Base-by-base conservation (phyloP, 257 asterid genomes). In the Ilex aquifolium region DNA sequence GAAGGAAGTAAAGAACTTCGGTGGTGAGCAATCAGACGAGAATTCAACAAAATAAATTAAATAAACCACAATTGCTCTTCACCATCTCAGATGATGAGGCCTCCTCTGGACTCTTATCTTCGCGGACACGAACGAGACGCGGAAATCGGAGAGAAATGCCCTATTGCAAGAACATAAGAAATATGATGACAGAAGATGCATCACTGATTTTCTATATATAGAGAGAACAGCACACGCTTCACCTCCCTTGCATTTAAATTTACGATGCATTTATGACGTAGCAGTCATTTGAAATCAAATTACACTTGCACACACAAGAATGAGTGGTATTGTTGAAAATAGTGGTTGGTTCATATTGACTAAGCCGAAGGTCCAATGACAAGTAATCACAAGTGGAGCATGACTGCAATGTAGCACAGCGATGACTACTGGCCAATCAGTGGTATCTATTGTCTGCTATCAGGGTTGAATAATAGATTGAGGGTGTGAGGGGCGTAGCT, bases 81-180 rank as follows among this genome's bases (percentile, higher is more conserved):
- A 90, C 99, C 95, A 71, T 80, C 60, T 93, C 97, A 53, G 97
- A 74, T 56, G 96, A 75, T 21, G 96, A 70, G 63, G 99, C 92
- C 71, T 90, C 76, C 82, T 90, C 97, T 13, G 99, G 97, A 57
- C 60, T 82, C 82, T 93, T 90, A 78, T 93, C 99, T 76, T 83
- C 92, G 60, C 97, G 83, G 48, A 90, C 82, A 64, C 95, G 85
- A 48, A 90, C 77, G 52, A 93, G 67, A 60, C 96, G 92, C 30
- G 97, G 99, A 77, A 93, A 90, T 40, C 96, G 74, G 60, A 93
- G 77, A 2, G 97, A 93, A 62, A 93, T 85, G 69, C 99, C 99
- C 97, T 90, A 14, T 59, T 3, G 29, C 58, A 52, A 59, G 66
- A 67, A 64, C 52, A 77, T 36, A 69, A 61, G 11, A 67, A 65